Evolutionary conservation across 176 grass and related monocot species (phyloP).

Genomic region (Phragmites australis): DNA sequence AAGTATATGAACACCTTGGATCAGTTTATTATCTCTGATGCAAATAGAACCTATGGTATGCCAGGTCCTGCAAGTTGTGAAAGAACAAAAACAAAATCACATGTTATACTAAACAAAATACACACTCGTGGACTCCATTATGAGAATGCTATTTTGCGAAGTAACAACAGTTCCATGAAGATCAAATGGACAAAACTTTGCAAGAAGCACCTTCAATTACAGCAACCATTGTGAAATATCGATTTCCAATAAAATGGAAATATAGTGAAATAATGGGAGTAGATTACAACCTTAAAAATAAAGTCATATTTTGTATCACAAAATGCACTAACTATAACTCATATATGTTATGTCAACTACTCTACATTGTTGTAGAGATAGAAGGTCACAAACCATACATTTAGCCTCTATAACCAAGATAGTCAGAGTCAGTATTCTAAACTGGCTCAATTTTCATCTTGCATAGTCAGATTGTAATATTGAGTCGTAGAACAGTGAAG

Average conservation of each 20-base stretch:
- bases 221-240: slow-evolving; percentile 13
- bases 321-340: neutral
- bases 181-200: neutral
- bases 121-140: neutral
- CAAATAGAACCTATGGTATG: neutral
- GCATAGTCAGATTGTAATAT: neutral
- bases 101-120: slow-evolving; percentile 26
- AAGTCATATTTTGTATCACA: neutral
- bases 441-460: neutral
- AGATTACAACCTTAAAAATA: neutral
- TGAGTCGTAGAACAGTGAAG: neutral
- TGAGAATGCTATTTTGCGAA: slow-evolving; percentile 4
- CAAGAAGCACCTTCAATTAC: slow-evolving; percentile 3
- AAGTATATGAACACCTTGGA: slow-evolving; percentile 25
- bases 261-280: neutral
- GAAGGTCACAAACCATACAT: neutral
- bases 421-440: neutral
- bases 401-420: neutral
- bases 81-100: neutral
- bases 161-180: neutral
- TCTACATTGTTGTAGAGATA: neutral
- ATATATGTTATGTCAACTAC: neutral
- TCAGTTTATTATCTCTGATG: slow-evolving; percentile 9
- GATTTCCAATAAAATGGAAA: neutral
- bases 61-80: slow-evolving; percentile 36